Base-by-base conservation (phyloP, 2,329 filamentous ascomycete genomes). In the Sporothrix sp. region DNA sequence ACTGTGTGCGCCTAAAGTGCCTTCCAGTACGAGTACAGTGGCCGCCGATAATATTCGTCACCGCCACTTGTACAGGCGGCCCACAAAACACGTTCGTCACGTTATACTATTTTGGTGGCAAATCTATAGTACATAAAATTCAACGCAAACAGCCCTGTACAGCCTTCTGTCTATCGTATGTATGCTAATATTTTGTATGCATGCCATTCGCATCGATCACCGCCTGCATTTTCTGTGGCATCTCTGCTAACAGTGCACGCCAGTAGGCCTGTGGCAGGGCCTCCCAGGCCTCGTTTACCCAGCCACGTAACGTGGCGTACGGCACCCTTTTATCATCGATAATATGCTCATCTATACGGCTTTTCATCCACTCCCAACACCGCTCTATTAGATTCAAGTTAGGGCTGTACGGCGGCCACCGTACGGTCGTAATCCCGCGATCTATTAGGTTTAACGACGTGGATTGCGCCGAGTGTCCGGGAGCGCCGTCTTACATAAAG, bases 311-410 rank as follows among this genome's bases (percentile, higher is more conserved):
- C 16, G 16, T 43, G 5, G 25, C 10, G 21, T 43, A 43, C n/a
- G 39, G 39, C 20, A 21, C 21, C 21, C 11, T 25, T 28, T 43
- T 28, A 28, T 38, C 36, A 20, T 35, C 36, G n/a, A 38, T 16
- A 16, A 21, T 38, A 13, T 38, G 36, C 20, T 38, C n/a, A n/a
- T n/a, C n/a, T n/a, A n/a, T n/a, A n/a, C n/a, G n/a, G n/a, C n/a
- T n/a, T n/a, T n/a, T n/a, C n/a, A n/a, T n/a, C n/a, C n/a, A n/a
- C n/a, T n/a, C n/a, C n/a, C n/a, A n/a, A n/a, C n/a, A n/a, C n/a
- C 36, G 36, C 20, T 38, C 36, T 11, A 54, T 57, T 20, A 53
- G 53, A 28, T 55, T 55, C 10, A 55, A 33, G 25, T 57, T 44
- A 21, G 49, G 55, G 18, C 39, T 50, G 25, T 44, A 55, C 8